Conservation (phyloP, 495 filamentous ascomycete species). For the Chaetomium cochliodes region DNA sequence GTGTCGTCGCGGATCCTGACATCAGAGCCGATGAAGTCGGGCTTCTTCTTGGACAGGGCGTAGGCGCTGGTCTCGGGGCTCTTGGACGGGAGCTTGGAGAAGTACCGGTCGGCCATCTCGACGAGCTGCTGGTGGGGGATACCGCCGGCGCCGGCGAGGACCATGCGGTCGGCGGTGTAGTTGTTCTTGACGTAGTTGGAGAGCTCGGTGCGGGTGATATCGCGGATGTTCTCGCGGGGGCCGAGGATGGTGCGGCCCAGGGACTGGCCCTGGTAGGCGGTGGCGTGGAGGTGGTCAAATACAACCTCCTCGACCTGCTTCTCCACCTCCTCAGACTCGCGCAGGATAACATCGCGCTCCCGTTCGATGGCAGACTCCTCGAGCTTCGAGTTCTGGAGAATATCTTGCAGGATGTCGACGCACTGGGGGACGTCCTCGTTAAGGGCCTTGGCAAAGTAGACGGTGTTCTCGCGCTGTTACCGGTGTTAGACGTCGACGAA, state of each 20-base stretch:
- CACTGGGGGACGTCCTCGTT: constrained; percentile 93
- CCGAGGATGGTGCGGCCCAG: constrained; percentile 97
- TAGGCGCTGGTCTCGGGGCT: constrained; percentile 69
- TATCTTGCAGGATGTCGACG: constrained; percentile 97
- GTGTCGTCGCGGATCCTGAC: constrained; percentile 94
- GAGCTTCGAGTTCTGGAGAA: constrained; percentile 98
- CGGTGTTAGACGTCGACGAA: constrained; percentile 37
- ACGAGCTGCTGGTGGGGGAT: constrained; percentile 92
- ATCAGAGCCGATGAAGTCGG: constrained; percentile 95
- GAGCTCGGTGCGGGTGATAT: constrained; percentile 87
- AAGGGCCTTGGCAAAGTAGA: constrained; percentile 99
- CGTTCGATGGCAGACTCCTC: constrained; percentile 90
- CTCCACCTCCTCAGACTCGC: constrained; percentile 99
- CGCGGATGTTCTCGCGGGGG: constrained; percentile 96
- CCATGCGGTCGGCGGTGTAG: constrained; percentile 99
- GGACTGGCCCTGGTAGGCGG: constrained; percentile 92
- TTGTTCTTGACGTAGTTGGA: constrained; percentile 96
- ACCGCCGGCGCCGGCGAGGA: constrained; percentile 92
- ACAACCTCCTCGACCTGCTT: constrained; percentile 99
- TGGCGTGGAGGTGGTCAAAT: constrained; percentile 98
- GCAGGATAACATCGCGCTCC: constrained; percentile 95
- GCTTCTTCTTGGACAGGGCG: constrained; percentile 74
- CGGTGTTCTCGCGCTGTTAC: constrained; percentile 89
- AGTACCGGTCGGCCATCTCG: constrained; percentile 94
- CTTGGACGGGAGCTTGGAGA: constrained; percentile 68